phyloP scores from a whole-genome alignment of 1,139 yeast species.

The Taphrina confusa region DNA sequence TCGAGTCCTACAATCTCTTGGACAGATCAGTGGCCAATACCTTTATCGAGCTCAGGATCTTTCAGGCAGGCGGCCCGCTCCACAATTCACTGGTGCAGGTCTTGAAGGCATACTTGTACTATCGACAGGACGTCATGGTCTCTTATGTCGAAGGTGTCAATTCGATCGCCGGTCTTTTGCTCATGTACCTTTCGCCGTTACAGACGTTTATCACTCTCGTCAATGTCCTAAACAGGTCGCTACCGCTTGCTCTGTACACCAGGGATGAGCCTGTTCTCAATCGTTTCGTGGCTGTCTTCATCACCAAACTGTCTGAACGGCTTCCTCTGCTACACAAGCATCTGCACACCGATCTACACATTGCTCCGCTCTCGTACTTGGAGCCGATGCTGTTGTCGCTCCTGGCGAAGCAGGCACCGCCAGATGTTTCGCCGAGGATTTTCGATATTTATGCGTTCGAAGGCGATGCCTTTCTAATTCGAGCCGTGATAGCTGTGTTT shows the following conservation, averaged over 20 bases:
- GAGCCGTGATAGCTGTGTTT: conserved; percentile 56
- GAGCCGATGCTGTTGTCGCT: conserved; percentile 47
- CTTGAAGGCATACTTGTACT: conserved; percentile 46
- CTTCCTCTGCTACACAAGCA: conserved; percentile 56
- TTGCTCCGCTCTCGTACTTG: conserved; percentile 49
- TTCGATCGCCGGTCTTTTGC: conserved; percentile 51
- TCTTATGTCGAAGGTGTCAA: conserved; percentile 42
- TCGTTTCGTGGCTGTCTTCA: conserved; percentile 52
- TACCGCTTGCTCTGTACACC: conserved; percentile 45
- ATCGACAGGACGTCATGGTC: conserved; percentile 43
- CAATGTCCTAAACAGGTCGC: conserved; percentile 50
- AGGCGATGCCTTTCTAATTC: conserved; percentile 56
- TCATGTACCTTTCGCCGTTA: conserved; percentile 49
- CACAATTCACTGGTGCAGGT: conserved; percentile 46
- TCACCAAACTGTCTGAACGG: conserved; percentile 51
- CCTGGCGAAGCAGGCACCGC: conserved; percentile 47
- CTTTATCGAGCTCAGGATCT: conserved; percentile 54
- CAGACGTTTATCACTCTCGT: conserved; percentile 53
- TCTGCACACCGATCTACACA: conserved; percentile 49
- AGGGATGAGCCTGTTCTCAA: conserved; percentile 45
- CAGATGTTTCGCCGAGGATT: conserved; percentile 50
- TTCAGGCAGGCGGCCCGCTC: conserved; percentile 47
- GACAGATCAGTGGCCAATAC: conserved; percentile 46
- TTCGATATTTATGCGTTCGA: conserved; percentile 65
- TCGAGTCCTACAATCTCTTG: conserved; percentile 7